Evolutionary conservation across 495 filamentous ascomycete species (phyloP), one percentile per base, ranked within the genome.

Genomic region (Umbilicaria muhlenbergii): DNA sequence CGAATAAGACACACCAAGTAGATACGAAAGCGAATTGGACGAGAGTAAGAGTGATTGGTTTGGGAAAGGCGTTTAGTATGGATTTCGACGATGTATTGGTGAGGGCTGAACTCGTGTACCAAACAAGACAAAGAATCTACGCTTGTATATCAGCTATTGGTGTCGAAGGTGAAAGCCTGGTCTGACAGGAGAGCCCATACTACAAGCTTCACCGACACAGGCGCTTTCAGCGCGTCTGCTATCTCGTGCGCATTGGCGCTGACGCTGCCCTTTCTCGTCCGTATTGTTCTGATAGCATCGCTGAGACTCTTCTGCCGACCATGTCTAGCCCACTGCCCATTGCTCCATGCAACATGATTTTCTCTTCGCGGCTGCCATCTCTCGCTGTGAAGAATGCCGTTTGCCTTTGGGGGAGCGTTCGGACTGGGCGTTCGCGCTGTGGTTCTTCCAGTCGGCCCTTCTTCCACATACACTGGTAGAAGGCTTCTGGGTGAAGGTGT

Each of bases 31-130:
- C 83, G 62, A 99, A 99, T 71, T 99, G 91, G 51, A 96, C 70
- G 37, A 95, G 66, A 6, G 91, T 99, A 54, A 99, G 71, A 18
- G 91, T 99, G 16, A 93, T 80, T 11, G 91, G 92, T 58, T 82
- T 85, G 31, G 84, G 78, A 47, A 96, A 87, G 32, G 87, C 81
- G 51, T 87, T 96, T 45, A 99, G 73, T 56, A 99, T 96, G 10
- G 88, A 80, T 65, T 96, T 96, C 33, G 91, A 96, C 43, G 92
- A 95, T 0, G 87, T 94, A 61, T 96, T 99, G 45, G 91, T 93
- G 48, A 95, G 65, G 40, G 91, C 89, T 21, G 91, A 96, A 28
- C 85, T 86, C 61, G 83, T 70, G 62, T 95, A 99, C 91, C 91
- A 96, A 51, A 86, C 64, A 38, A 85, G 55, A 61, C 87, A 94